Evolutionary conservation across 2,329 filamentous ascomycete genomes (phyloP).

Genomic region (Colletotrichum sansevieriae): DNA sequence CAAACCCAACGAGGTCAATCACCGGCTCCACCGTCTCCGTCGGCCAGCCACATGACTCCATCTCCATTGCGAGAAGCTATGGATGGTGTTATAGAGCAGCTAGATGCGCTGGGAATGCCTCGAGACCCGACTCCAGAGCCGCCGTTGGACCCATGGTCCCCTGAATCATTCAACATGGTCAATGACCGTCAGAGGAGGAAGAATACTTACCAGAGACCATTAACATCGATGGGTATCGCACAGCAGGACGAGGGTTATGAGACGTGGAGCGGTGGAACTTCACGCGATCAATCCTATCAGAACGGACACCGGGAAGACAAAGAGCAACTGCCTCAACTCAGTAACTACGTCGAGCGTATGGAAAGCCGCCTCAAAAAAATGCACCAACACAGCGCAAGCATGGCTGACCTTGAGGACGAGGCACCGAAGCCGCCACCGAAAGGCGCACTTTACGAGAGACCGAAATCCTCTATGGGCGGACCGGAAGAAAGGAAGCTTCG

Average conservation of each 20-base stretch:
- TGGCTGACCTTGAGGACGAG: constrained; percentile 60
- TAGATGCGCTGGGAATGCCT: constrained; percentile 84
- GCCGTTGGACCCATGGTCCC: constrained; percentile 85
- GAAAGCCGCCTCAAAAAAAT: constrained; percentile 82
- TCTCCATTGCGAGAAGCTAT: constrained; percentile 94
- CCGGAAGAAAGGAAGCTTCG: constrained; percentile 62
- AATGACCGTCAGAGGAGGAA: constrained; percentile 55
- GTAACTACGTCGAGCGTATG: constrained; percentile 92
- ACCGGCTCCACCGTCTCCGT: constrained; percentile 77
- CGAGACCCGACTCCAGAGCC: constrained; percentile 68
- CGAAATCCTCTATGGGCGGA: constrained; percentile 70
- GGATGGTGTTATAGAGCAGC: constrained; percentile 96
- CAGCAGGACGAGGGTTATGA: constrained; percentile 72
- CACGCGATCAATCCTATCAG: constrained; percentile 60
- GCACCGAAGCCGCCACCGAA: constrained; percentile 76
- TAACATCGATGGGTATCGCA: constrained; percentile 81
- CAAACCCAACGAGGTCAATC: constrained; percentile 71
- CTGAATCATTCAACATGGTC: constrained; percentile 81
- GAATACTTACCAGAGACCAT: constrained; percentile 63
- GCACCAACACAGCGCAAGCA: constrained; percentile 70
- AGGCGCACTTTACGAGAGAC: constrained; percentile 62
- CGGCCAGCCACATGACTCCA: constrained; percentile 79
- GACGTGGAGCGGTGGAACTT: constrained; percentile 68
- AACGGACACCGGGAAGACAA: constrained; percentile 59
- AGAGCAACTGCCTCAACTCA: constrained; percentile 76